Evolutionary conservation across 345 rosid species (phyloP), one percentile per base, ranked within the genome.

Genomic region (Aquilaria malaccensis): DNA sequence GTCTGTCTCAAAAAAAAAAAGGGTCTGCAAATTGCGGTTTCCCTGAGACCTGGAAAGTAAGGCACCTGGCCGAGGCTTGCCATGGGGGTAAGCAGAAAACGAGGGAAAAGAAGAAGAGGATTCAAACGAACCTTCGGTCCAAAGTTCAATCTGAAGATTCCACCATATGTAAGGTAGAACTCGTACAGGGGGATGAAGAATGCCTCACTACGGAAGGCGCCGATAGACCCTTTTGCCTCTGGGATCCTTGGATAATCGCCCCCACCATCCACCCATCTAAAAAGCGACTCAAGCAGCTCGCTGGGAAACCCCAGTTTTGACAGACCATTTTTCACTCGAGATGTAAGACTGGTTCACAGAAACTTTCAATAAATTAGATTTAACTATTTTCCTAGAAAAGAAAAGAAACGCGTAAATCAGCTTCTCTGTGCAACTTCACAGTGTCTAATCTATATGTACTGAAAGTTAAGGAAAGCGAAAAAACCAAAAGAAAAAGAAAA

Each of bases 101-200:
- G 14, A 52, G n/a, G 33, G 15, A 29, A 50, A 33, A 31, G 2
- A 15, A 12, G n/a, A 22, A 30, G 3, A 15, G 32, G n/a, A 60
- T 50, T 62, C 46, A 68, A 70, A 59, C 78, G 73, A 72, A 89
- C 98, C 98, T 93, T 93, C 53, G 97, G 98, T 14, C 98, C 98
- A 83, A 93, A 83, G 58, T 73, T 84, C 73, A 93, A 70, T 78
- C 97, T 80, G 78, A 93, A 93, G 66, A 89, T 89, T 13, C 96
- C 97, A 71, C 98, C 98, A 70, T 93, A 93, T 7, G 85, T 81
- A 76, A 93, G 94, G 74, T 81, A 87, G 64, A 93, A 91, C 80
- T 87, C 88, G 59, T 93, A 85, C 61, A 93, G 70, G 67, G 98
- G 96, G 48, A 93, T 76, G 75, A 93, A 93, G 79, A 93, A 93